phyloP scores from a whole-genome alignment of 164 flowering plant species.

The Kalanchoe fedtschenkoi region DNA sequence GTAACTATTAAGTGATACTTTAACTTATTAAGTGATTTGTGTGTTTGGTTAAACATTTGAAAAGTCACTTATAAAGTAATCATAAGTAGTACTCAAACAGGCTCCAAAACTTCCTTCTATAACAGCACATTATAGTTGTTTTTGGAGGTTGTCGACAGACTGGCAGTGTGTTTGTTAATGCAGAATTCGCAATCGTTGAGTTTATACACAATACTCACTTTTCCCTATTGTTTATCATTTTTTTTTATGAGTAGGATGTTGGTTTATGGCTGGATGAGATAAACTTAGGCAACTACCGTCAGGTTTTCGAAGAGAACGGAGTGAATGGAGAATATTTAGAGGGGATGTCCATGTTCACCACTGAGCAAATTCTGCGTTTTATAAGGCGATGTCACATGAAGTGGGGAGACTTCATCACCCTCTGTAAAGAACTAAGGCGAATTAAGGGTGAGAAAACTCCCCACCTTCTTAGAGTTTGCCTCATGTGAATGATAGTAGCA shows the following conservation, averaged over 20 bases:
- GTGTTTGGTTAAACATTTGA: no score
- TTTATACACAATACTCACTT: no score
- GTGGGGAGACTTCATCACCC: constrained; percentile 97
- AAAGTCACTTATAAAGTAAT: no score
- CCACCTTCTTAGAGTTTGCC: constrained; percentile 9
- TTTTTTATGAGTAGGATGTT: constrained; percentile 53
- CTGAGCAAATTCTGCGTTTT: constrained; percentile 91
- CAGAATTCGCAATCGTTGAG: no score
- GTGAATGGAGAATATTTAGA: constrained; percentile 93
- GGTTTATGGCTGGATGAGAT: constrained; percentile 95
- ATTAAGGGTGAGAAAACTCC: constrained; percentile 59
- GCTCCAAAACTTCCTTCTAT: no score
- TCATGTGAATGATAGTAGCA: background rate
- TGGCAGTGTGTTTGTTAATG: no score
- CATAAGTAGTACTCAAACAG: no score
- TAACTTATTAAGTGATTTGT: no score
- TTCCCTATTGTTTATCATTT: background rate
- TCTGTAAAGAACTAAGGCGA: constrained; percentile 95
- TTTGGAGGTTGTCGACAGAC: no score
- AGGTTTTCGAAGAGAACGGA: constrained; percentile 72
- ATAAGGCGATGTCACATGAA: constrained; percentile 95
- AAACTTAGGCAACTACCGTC: constrained; percentile 81
- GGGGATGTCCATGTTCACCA: constrained; percentile 92
- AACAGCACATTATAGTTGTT: no score
- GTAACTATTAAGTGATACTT: no score